These are phyloP conservation scores for Penicillium taxi DNA, from an alignment of 495 filamentous ascomycete species.

Conservation along the genomic window DNA sequence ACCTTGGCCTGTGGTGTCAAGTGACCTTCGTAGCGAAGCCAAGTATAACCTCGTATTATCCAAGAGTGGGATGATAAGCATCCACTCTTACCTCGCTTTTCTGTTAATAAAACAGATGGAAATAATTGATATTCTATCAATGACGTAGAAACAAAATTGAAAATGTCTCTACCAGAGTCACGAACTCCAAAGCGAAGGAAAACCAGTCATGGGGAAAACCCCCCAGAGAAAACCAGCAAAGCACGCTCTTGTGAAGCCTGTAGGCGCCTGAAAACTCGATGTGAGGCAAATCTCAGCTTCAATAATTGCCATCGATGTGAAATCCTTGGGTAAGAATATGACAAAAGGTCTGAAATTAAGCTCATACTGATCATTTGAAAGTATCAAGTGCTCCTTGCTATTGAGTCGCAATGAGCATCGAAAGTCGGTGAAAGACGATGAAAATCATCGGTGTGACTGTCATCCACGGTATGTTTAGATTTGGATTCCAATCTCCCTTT, in stretches of 20 bases:
- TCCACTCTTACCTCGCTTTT: no score
- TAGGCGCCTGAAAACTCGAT: conserved; percentile 15
- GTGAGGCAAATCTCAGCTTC: conserved; percentile 1
- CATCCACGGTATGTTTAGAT: conserved; percentile 1
- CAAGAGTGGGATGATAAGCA: no score
- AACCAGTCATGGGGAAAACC: not conserved
- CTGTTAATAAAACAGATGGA: no score
- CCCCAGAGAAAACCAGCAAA: conserved; percentile 6
- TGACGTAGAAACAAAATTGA: no score
- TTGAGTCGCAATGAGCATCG: not conserved
- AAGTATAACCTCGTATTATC: no score
- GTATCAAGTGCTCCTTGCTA: conserved; percentile 8
- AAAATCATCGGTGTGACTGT: conserved; percentile 1
- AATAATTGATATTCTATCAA: no score
- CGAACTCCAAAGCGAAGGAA: conserved; percentile 1
- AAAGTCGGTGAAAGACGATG: not conserved
- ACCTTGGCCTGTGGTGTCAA: no score
- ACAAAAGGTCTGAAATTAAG: no score
- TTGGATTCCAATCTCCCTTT: not conserved
- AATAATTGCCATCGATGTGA: conserved; percentile 12
- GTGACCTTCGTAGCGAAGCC: no score
- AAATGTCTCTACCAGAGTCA: conserved; percentile 1
- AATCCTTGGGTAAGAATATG: conserved; percentile 3
- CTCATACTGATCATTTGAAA: not conserved
- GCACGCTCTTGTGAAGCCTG: conserved; percentile 13